Percentiles rank a stretch among this genome's conserved stretches.
phyloP scores from a whole-genome alignment of 345 rosid genomes.

The Eutrema japonicum region DNA sequence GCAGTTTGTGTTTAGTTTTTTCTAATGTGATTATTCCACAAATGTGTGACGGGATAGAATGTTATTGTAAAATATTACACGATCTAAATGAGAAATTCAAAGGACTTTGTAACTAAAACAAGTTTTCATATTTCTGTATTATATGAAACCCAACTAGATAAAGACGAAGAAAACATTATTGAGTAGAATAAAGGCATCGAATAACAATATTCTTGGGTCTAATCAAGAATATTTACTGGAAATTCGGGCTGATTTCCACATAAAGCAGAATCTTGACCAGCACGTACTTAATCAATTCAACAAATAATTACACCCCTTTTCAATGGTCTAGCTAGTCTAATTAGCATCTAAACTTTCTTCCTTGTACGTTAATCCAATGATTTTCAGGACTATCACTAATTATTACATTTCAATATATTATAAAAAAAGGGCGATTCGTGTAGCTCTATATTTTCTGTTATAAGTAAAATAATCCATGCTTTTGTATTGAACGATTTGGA shows the following conservation, averaged over 20 bases:
- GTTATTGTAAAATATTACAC: background rate
- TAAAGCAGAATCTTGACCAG: slow-evolving; percentile 14
- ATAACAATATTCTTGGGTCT: slow-evolving; percentile 37
- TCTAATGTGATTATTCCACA: background rate
- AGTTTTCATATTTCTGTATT: background rate
- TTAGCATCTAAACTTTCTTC: slow-evolving; percentile 21
- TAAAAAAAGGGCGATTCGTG: background rate
- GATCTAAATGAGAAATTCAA: background rate
- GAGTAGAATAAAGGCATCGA: slow-evolving; percentile 27
- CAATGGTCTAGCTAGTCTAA: slow-evolving; percentile 23
- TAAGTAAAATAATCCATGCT: background rate
- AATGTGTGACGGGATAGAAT: background rate
- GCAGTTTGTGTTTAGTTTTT: background rate
- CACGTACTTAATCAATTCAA: slow-evolving; percentile 22
- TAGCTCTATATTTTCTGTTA: slow-evolving; percentile 1
- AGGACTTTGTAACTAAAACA: background rate
- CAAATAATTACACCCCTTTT: slow-evolving; percentile 11
- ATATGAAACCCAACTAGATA: slow-evolving; percentile 18
- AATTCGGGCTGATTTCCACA: slow-evolving; percentile 32
- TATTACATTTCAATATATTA: background rate
- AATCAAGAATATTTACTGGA: slow-evolving; percentile 28
- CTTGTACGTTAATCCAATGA: slow-evolving; percentile 28
- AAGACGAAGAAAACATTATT: slow-evolving; percentile 19
- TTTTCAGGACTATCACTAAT: background rate
- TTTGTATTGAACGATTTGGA: slow-evolving; percentile 27